Conservation (phyloP, 2,329 filamentous ascomycete genomes). For the Aspergillus sp. region DNA sequence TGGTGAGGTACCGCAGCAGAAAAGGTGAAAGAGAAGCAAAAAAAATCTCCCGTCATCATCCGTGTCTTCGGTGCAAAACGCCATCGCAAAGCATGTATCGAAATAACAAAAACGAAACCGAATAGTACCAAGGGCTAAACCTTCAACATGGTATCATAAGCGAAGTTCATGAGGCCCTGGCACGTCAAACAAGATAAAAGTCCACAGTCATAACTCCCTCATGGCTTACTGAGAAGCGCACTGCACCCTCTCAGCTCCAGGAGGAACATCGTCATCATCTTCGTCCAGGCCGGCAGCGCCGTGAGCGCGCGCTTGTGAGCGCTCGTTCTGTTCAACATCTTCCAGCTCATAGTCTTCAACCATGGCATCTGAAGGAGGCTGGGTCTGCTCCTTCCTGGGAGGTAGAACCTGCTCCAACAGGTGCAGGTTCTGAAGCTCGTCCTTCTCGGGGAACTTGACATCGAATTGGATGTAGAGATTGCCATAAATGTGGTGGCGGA, state of each 20-base stretch:
- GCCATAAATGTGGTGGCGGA: constrained; percentile 90
- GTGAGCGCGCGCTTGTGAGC: constrained; percentile 68
- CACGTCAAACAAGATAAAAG: constrained; percentile 27
- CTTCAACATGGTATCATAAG: constrained; percentile 44
- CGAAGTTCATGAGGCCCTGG: constrained; percentile 36
- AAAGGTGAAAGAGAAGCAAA: constrained; percentile 20
- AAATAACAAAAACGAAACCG: constrained; percentile 30
- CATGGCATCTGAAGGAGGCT: constrained; percentile 83
- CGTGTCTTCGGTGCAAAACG: constrained; percentile 39
- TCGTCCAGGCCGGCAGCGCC: constrained; percentile 71
- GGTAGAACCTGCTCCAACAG: constrained; percentile 86
- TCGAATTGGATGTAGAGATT: constrained; percentile 98
- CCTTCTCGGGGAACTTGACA: constrained; percentile 91
- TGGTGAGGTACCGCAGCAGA: constrained; percentile 23
- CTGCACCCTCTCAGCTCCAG: constrained; percentile 55
- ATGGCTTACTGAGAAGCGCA: constrained; percentile 55
- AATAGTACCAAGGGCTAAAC: constrained; percentile 27
- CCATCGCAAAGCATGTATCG: constrained; percentile 40
- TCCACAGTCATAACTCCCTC: constrained; percentile 7
- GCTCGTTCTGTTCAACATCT: constrained; percentile 74
- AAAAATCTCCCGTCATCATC: constrained; percentile 34
- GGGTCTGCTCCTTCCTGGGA: constrained; percentile 64
- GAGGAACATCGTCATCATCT: constrained; percentile 64
- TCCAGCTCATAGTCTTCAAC: constrained; percentile 87
- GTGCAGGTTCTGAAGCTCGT: constrained; percentile 71